These are phyloP conservation scores for Malus hybrid DNA, from an alignment of 331 rosid genomes.

Conservation along the genomic window DNA sequence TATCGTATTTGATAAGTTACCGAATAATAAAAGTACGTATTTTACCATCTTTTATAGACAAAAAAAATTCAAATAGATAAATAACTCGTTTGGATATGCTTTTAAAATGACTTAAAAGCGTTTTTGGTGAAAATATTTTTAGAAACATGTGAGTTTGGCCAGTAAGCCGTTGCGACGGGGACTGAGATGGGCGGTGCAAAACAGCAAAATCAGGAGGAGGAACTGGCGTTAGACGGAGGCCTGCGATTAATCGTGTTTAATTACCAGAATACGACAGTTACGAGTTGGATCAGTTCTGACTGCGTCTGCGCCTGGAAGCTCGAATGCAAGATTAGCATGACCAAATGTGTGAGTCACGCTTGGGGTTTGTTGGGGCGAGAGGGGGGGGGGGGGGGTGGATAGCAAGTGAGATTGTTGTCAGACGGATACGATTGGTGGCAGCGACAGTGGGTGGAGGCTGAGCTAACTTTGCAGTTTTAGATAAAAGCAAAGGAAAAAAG, in stretches of 20 bases:
- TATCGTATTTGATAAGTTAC: too few species aligned
- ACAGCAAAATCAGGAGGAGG: background rate
- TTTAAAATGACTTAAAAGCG: too few species aligned
- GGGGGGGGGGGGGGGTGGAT: too few species aligned
- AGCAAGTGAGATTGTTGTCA: background rate
- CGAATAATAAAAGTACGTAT: too few species aligned
- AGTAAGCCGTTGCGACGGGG: background rate
- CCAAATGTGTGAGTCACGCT: background rate
- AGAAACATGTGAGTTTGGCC: too few species aligned
- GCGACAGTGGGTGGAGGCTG: background rate
- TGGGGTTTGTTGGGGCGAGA: background rate
- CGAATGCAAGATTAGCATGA: background rate
- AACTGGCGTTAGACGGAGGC: background rate
- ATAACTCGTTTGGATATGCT: too few species aligned
- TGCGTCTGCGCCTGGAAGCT: background rate
- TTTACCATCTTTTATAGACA: too few species aligned
- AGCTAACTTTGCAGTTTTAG: background rate
- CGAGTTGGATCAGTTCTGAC: background rate
- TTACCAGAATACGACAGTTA: background rate
- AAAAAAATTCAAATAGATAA: too few species aligned
- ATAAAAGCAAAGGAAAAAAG: background rate
- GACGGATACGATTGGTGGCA: background rate
- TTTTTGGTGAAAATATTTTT: too few species aligned
- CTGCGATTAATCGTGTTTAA: background rate
- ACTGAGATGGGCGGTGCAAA: background rate